Conservation (phyloP, 441 rosid genomes). For the Eruca vesicaria region DNA sequence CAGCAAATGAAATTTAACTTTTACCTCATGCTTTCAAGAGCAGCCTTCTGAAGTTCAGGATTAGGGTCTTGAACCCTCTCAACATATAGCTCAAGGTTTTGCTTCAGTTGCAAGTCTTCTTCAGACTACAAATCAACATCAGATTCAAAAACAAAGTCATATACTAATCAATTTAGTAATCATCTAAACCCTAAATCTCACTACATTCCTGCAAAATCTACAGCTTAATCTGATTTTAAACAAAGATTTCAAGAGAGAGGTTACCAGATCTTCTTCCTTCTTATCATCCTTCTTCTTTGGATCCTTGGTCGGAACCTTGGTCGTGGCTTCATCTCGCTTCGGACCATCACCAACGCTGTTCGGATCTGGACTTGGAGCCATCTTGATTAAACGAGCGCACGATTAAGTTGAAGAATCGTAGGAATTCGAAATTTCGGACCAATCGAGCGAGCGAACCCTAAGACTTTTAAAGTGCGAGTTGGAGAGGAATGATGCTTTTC, state of each 20-base stretch:
- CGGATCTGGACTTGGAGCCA: conserved; percentile 40
- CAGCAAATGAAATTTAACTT: background rate
- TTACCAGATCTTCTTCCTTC: conserved; percentile 82
- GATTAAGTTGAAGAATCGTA: background rate
- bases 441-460: conserved; percentile 28
- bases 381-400: background rate
- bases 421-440: background rate
- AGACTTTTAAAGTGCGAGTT: background rate
- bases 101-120: conserved; percentile 89
- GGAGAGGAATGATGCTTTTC: conserved; percentile 17
- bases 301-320: conserved; percentile 72
- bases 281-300: conserved; percentile 79
- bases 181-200: conserved; percentile 14
- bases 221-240: background rate
- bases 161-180: background rate
- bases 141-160: background rate
- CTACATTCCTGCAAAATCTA: background rate
- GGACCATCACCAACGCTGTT: conserved; percentile 43
- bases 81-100: conserved; percentile 89
- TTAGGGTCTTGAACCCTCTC: conserved; percentile 95
- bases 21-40: conserved; percentile 95
- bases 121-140: conserved; percentile 61
- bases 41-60: conserved; percentile 81
- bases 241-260: background rate
- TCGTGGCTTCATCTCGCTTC: conserved; percentile 48